Evolutionary conservation across 176 grass and related monocot genomes (phyloP), one percentile per base, ranked within the genome.

Genomic region (Pharus latifolius): DNA sequence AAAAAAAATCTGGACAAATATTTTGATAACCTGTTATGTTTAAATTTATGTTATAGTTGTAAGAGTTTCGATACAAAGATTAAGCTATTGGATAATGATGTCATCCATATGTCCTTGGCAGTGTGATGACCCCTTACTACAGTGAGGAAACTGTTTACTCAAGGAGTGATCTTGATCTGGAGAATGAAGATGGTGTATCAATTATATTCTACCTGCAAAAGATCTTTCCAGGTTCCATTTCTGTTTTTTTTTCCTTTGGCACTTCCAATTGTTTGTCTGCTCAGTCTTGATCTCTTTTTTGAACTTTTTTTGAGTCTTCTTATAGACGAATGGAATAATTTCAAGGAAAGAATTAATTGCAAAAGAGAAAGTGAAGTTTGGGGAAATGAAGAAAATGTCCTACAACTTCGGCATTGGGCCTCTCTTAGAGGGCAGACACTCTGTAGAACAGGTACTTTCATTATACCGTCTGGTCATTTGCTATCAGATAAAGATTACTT

Each of bases 151-250:
- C 94, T 66, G 83, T 97, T 44, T 97, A 85, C 77, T 92, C 94
- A 2, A 97, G 78, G 80, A 92, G 78, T 44, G 94, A 97, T 79
- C 94, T 97, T 77, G 94, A 97, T 80, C 83, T 92, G 81, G 94
- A 97, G 67, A 97, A 97, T 82, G 94, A 97, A 85, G 94, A 97
- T 53, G 94, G 94, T 67, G 74, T 97, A 49, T 97, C 93, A 75
- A 97, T 97, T 77, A 78, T 92, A 84, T 97, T 97, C 75, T 97
- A 97, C 70, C 93, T 97, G 32, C 93, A 97, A 82, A 97, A 97
- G 70, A 97, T 97, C 69, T 97, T 79, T 87, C 93, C 93, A 87
- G 92, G 92, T 96, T 59, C 20, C 50, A 38, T 35, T 57, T 85
- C 25, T 56, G 8, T 86, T 67, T 59, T 7, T 19, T 73, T 63